These are phyloP conservation scores for Ilex asprella DNA, from an alignment of 257 asterid genomes.

Conservation along the genomic window DNA sequence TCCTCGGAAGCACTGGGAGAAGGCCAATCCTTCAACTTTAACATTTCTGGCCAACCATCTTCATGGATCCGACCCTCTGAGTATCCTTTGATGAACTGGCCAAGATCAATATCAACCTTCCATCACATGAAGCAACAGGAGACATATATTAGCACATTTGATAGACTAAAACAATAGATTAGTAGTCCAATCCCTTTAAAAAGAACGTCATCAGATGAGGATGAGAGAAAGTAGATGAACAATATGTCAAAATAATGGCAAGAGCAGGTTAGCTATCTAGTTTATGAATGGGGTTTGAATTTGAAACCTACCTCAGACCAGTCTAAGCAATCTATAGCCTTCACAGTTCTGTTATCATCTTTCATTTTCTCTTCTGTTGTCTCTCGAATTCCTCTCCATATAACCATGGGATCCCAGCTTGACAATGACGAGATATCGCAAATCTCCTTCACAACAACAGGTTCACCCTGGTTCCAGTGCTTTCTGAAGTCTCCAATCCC, in stretches of 20 bases:
- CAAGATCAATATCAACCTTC: constrained; percentile 72
- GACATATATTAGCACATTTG: not conserved
- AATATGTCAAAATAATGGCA: not conserved
- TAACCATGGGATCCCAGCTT: constrained; percentile 78
- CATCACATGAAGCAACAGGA: constrained; percentile 24
- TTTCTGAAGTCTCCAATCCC: constrained; percentile 72
- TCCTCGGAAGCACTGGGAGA: constrained; percentile 92
- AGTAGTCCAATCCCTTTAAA: not conserved
- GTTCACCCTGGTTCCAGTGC: constrained; percentile 80
- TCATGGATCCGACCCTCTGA: constrained; percentile 71
- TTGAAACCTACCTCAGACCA: constrained; percentile 58
- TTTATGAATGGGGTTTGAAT: constrained; percentile 1
- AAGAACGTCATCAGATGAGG: not conserved
- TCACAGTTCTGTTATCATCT: constrained; percentile 63
- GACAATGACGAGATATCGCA: constrained; percentile 59
- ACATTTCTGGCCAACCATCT: constrained; percentile 57
- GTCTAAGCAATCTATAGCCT: constrained; percentile 63
- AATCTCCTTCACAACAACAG: constrained; percentile 74
- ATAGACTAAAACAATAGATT: too few species aligned
- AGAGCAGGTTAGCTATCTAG: not conserved
- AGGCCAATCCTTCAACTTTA: constrained; percentile 98
- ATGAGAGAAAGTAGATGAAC: not conserved
- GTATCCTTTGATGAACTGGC: constrained; percentile 83
- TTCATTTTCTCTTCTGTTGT: constrained; percentile 68
- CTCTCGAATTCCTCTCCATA: constrained; percentile 79